Base-by-base conservation (phyloP, 2,329 filamentous ascomycete genomes). In the Tolypocladium nubicola region DNA sequence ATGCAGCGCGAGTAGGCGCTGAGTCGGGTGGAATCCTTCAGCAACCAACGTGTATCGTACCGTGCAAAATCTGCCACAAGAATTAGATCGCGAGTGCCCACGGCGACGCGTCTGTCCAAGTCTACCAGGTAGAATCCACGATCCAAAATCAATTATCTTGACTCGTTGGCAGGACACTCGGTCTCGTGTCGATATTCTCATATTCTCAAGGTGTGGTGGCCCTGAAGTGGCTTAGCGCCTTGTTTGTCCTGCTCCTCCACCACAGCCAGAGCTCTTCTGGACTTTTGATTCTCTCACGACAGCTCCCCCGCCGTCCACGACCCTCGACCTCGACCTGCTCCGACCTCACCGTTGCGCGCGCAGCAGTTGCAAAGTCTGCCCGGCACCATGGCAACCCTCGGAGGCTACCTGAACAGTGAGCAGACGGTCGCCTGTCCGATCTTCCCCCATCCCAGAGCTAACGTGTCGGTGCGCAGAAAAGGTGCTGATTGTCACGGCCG, bases 401-500 rank as follows among this genome's bases (percentile, higher is more conserved):
- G 74, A 62, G 71, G 69, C 62, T 77, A 75, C 60, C 65, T 77
- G 52, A 75, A 76, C 63, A 77, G 75, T 76, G 65, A 61, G 71
- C 60, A 43, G 21, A 16, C 11, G 21, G 4, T 21, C 10, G 16
- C 26, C 47, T 50, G 11, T 6, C 19, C 26, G 30, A 50, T 11
- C 30, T 6, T 7, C 9, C 54, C 35, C 47, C 38, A 45, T 11
- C 19, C 16, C 40, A n/a, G 30, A 45, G 54, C 35, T 39, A 23
- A 49, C 26, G 26, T n/a, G 16, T n/a, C 38, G 53, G 23, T 16
- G 21, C 58, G 13, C 49, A 97, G 94, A 96, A 75, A 95, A 90
- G 73, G 90, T 97, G 65, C 81, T 92, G 58, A 87, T 97, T 67
- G 83, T 97, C 62, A 97, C 94, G 35, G 88, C 90, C 64, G 94